phyloP scores from a whole-genome alignment of 1,139 yeast genomes.

The Casaregolazyma lundiana region DNA sequence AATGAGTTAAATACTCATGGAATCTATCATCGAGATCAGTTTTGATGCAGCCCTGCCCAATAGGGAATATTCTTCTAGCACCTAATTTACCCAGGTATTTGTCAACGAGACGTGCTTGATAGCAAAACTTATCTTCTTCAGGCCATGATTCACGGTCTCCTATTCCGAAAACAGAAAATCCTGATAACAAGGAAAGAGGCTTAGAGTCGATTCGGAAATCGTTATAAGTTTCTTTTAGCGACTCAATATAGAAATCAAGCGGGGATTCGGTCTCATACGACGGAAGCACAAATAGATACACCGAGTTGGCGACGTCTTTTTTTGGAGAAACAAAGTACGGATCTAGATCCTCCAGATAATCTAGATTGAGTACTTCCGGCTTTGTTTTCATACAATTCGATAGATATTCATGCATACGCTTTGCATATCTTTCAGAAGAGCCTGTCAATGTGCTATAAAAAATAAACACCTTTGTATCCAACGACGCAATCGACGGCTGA shows the following conservation, averaged over 20 bases:
- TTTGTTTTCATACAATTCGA: slow-evolving; percentile 36
- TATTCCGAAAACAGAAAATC: slow-evolving; percentile 79
- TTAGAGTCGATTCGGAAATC: slow-evolving; percentile 83
- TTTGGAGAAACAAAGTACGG: slow-evolving; percentile 66
- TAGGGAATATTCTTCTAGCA: slow-evolving; percentile 74
- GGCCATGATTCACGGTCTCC: slow-evolving; percentile 91
- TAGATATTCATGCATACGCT: slow-evolving; percentile 32
- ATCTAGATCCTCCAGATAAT: slow-evolving; percentile 81
- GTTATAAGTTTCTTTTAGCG: slow-evolving; percentile 70
- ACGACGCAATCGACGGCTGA: slow-evolving; percentile 1
- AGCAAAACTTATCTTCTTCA: slow-evolving; percentile 63
- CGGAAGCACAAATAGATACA: slow-evolving; percentile 73
- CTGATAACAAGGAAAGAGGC: slow-evolving; percentile 61
- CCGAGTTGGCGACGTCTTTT: slow-evolving; percentile 27
- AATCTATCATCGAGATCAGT: slow-evolving; percentile 59
- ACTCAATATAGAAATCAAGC: slow-evolving; percentile 78
- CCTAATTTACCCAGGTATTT: slow-evolving; percentile 77
- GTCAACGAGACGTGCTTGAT: slow-evolving; percentile 76
- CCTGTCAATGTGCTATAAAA: slow-evolving; percentile 88
- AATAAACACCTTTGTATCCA: slow-evolving; percentile 40
- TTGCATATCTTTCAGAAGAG: slow-evolving; percentile 67
- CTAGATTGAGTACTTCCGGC: slow-evolving; percentile 64
- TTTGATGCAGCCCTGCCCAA: slow-evolving; percentile 83
- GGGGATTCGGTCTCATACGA: slow-evolving; percentile 94
- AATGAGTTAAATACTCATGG: slow-evolving; percentile 60